Conservation (phyloP, 352 stramenopile genomes). For the Phytophthora melonis region DNA sequence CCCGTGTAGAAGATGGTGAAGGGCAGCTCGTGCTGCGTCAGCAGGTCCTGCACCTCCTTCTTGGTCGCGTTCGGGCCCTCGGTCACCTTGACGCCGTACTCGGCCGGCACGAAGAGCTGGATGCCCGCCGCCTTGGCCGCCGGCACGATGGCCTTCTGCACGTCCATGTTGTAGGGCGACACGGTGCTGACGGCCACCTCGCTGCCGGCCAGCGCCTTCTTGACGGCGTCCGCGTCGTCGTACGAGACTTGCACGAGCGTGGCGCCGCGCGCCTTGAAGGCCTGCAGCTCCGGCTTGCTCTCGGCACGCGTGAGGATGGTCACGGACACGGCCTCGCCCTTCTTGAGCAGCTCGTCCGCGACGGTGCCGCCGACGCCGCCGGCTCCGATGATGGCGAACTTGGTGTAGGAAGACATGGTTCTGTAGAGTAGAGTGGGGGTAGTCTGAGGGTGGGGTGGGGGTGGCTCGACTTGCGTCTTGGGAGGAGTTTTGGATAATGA, state of each 20-base stretch:
- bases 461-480: constrained; percentile 16
- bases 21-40: constrained; percentile 18
- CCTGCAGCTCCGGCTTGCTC: constrained; percentile 31
- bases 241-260: constrained; percentile 34
- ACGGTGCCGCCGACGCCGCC: constrained; percentile 34
- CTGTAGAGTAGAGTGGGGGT: neutral
- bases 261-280: constrained; percentile 38
- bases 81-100: constrained; percentile 17
- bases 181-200: constrained; percentile 22
- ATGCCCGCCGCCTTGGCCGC: constrained; percentile 38
- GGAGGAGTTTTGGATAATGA: constrained; percentile 29
- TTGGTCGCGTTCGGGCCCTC: constrained; percentile 28
- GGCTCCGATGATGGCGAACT: constrained; percentile 38
- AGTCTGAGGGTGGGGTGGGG: neutral
- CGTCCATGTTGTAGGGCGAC: constrained; percentile 12
- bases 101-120: constrained; percentile 38
- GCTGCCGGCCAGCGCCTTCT: constrained; percentile 31
- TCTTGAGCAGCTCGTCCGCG: constrained; percentile 41
- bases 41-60: constrained; percentile 29
- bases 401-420: constrained; percentile 29
- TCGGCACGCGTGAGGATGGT: constrained; percentile 39
- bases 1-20: constrained; percentile 34
- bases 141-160: constrained; percentile 12
- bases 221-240: constrained; percentile 24
- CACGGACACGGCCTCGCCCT: constrained; percentile 19